Base-by-base conservation (phyloP, 257 asterid genomes). In the Solanum medicagineum region DNA sequence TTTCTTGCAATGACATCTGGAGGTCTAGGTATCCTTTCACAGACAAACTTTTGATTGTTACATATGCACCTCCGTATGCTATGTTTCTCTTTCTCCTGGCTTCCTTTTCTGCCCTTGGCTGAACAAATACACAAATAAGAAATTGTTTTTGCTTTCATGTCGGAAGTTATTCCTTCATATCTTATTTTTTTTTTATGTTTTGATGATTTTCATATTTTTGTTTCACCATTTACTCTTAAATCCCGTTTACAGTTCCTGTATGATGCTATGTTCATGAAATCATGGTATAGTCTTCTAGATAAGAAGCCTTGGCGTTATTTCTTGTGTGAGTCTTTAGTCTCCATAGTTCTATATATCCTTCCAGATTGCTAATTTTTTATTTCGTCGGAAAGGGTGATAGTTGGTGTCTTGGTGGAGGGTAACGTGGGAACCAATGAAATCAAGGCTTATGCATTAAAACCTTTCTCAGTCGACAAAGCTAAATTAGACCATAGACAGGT, bases 1-100 rank as follows among this genome's bases (percentile, higher is more conserved):
- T 95, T 92, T 85, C 94, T 97, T 84, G 57, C 95, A 70, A 45
- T 97, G 81, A 89, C 98, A 87, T 87, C 98, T 10, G 99, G 99
- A 54, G 99, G 99, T 88, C 91, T 97, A 90, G 99, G 99, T 97
- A 92, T 7, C 26, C 51, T 22, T 45, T 42, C 84, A 45, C 56
- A 36, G 26, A 84, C 83, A 74, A 74, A 55, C 73, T 40, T 85
- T 57, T 77, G 51, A 15, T 51, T 49, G 82, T 26, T 24, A 17
- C 53, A 71, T 80, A 24, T 77, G 63, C 24, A 51, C 3, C 47
- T 75, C 22, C 16, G 26, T 77, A 45, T 24, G 45, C 6, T 32
- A 24, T 24, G 24, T 15, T 1, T 24, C 62, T 51, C 45, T 77
- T 77, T 26, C 22, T 24, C 60, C 60, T 49, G 40, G 32, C 59